Evolutionary conservation across 75 land plant species (phyloP), one percentile per base, ranked within the genome.

Genomic region (Chamaecyparis obtusa): DNA sequence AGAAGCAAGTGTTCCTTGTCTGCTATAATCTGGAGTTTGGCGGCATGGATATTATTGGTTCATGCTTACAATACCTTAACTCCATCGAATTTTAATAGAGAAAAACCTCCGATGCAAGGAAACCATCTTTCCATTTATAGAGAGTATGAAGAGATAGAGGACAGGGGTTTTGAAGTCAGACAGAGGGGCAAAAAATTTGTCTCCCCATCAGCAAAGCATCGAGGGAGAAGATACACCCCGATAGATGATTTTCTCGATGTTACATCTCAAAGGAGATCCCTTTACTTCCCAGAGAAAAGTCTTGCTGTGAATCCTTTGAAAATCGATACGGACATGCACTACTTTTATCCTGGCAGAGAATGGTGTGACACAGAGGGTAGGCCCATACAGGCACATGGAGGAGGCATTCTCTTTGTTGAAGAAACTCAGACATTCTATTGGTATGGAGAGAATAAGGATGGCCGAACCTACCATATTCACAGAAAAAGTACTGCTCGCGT

Each of bases 381-480:
- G 83, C 92, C 99, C 51, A 98, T 98, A 87, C 99, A 98, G 91
- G 98, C 99, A 67, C 99, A 98, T 93, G 99, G 99, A 67, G 99
- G 99, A 74, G 98, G 99, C 24, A 91, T 98, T 76, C 51, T 98
- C n/a, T 93, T 93, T 92, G 95, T 92, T 84, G 90, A 89, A 72
- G 93, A 93, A 64, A 91, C 94, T 3, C 84, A 82, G 60, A 98
- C 93, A 4, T 98, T 91, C 86, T 98, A 96, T 88, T 96, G 99
- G 99, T 98, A 98, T 93, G 99, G 99, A 86, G 99, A 98, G 90
- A 93, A 98, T 86, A 98, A 98, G 89, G 98, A 95, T 89, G 99
- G 99, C 14, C 91, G 88, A 27, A 98, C 97, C 64, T 96, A 96
- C 86, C 95, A 88, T 84, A 89, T 93, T 77, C 93, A 93, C 87